Evolutionary conservation across 1,284 basidiomycete genomes (phyloP).

Genomic region (Cryptococcus sp.): DNA sequence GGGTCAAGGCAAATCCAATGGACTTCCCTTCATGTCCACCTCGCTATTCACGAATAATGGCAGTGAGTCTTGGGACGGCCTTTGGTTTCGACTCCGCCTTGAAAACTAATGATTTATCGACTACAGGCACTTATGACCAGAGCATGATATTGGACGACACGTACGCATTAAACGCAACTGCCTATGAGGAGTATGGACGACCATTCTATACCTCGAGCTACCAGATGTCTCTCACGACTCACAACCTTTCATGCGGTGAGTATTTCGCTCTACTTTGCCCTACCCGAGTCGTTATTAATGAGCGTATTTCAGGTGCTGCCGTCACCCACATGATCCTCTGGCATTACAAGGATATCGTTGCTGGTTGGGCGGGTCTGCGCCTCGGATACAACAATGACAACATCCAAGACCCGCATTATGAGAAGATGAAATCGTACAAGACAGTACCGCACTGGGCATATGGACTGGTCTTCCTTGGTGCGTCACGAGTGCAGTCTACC

Average conservation of each 20-base stretch:
- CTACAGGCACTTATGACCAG: slow-evolving; percentile 55
- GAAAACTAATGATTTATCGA: background rate
- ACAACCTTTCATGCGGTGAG: slow-evolving; percentile 58
- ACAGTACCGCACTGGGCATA: slow-evolving; percentile 62
- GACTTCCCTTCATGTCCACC: slow-evolving; percentile 59
- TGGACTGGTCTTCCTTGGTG: slow-evolving; percentile 54
- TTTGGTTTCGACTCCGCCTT: background rate
- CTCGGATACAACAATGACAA: slow-evolving; percentile 54
- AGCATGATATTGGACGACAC: slow-evolving; percentile 55
- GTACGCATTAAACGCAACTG: slow-evolving; percentile 54
- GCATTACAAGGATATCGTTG: slow-evolving; percentile 58
- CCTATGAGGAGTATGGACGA: slow-evolving; percentile 54
- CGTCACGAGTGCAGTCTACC: background rate
- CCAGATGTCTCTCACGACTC: slow-evolving; percentile 58
- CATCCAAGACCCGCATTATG: slow-evolving; percentile 59
- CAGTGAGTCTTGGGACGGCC: slow-evolving; percentile 11
- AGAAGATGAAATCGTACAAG: slow-evolving; percentile 59
- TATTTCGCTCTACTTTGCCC: background rate
- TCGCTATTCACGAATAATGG: slow-evolving; percentile 57
- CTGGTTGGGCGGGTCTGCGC: slow-evolving; percentile 56
- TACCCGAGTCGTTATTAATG: background rate
- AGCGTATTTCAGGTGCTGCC: slow-evolving; percentile 42
- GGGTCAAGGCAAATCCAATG: slow-evolving; percentile 29
- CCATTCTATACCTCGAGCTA: slow-evolving; percentile 61
- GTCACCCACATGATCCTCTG: slow-evolving; percentile 59